These are phyloP conservation scores for Calocera viscosa DNA, from an alignment of 768 basidiomycete genomes.

Conservation along the genomic window DNA sequence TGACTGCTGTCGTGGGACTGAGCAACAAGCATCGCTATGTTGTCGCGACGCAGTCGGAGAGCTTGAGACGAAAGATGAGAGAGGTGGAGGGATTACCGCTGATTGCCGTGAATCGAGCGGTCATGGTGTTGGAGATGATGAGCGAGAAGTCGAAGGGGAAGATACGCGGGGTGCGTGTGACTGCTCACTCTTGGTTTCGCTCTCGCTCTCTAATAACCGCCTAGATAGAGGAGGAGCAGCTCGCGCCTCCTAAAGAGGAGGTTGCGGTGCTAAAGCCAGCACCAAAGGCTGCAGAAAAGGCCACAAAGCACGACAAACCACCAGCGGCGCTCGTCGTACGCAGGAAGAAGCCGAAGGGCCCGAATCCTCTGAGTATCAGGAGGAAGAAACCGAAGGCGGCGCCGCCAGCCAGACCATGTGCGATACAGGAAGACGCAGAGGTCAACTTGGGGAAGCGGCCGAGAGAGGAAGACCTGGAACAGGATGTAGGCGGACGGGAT, in stretches of 20 bases:
- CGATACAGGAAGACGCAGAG: neutral
- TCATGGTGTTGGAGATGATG: conserved; percentile 86
- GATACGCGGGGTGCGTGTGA: conserved; percentile 29
- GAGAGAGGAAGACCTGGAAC: conserved; percentile 3
- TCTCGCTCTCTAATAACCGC: conserved; percentile 2
- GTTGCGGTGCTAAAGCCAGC: conserved; percentile 30
- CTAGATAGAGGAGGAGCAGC: conserved; percentile 53
- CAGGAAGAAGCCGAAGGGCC: conserved; percentile 63
- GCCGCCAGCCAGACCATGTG: neutral
- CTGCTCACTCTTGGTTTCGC: neutral
- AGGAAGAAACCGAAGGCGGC: conserved; percentile 48
- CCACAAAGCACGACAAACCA: conserved; percentile 25
- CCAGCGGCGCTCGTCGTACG: conserved; percentile 38
- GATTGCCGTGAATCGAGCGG: conserved; percentile 80
- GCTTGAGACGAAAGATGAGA: conserved; percentile 58
- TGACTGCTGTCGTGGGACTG: conserved; percentile 68
- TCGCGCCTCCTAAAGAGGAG: conserved; percentile 43
- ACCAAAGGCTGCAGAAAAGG: conserved; percentile 16
- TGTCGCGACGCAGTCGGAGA: conserved; percentile 67
- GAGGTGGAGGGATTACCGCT: conserved; percentile 74
- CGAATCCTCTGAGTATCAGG: conserved; percentile 86
- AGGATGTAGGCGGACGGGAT: conserved; percentile 7
- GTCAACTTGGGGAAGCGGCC: conserved; percentile 10
- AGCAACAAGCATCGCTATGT: conserved; percentile 89
- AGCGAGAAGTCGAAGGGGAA: conserved; percentile 56